These are phyloP conservation scores for Coprinopsis cinerea DNA, from an alignment of 768 basidiomycete genomes.

Conservation along the genomic window DNA sequence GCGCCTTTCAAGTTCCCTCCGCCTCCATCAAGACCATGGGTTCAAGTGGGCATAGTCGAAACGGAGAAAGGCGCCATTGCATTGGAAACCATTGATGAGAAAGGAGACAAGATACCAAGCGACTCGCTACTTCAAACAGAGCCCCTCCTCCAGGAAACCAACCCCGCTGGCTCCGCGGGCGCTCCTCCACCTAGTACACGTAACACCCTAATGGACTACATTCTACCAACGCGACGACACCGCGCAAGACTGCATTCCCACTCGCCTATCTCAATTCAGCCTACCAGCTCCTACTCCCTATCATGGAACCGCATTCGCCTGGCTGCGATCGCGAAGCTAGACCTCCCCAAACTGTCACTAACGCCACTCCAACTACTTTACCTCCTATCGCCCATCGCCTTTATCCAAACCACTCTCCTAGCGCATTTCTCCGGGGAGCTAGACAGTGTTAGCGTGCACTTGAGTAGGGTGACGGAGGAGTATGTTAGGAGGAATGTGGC, in stretches of 20 bases:
- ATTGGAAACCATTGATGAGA: too few relatives aligned
- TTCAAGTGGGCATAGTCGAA: too few relatives aligned
- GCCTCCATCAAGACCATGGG: too few relatives aligned
- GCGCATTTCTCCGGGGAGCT: constrained; percentile 82
- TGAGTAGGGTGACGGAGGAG: background rate
- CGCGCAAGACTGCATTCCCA: constrained; percentile 2
- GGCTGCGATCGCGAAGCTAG: background rate
- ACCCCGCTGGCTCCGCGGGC: too few relatives aligned
- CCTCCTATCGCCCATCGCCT: constrained; percentile 88
- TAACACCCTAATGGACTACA: too few relatives aligned
- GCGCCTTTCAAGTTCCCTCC: background rate
- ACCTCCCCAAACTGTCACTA: constrained; percentile 27
- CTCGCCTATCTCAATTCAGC: background rate
- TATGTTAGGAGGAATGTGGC: background rate
- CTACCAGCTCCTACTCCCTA: background rate
- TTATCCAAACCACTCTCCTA: constrained; percentile 76
- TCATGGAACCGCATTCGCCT: background rate
- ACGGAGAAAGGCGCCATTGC: background rate
- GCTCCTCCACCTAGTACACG: too few relatives aligned
- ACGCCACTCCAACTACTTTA: constrained; percentile 79
- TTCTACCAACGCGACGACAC: too few relatives aligned
- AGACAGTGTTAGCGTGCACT: constrained; percentile 19
- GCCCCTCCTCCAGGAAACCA: too few relatives aligned
- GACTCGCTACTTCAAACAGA: background rate
- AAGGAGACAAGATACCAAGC: too few relatives aligned